Evolutionary conservation across 2,329 filamentous ascomycete species (phyloP).

Genomic region (Neophaeococcomyces mojaviensis): DNA sequence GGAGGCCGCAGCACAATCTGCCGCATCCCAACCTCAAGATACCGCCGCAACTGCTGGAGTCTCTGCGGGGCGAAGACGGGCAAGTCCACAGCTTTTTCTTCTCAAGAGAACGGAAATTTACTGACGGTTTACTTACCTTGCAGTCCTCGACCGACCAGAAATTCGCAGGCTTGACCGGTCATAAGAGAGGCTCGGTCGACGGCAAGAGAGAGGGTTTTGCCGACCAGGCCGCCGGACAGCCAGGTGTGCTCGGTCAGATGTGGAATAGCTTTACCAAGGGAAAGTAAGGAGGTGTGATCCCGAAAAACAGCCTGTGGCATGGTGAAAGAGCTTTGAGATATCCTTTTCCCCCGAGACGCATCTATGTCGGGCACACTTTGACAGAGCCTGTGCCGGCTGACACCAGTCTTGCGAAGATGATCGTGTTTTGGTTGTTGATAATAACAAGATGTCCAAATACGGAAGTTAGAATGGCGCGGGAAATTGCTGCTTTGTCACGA

Average conservation of each 20-base stretch:
- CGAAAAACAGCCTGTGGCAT: too few species aligned
- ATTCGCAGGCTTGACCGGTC: constrained; percentile 17
- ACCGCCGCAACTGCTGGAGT: constrained; percentile 10
- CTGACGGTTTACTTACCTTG: neutral
- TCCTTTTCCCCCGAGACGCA: too few species aligned
- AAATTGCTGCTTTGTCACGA: too few species aligned
- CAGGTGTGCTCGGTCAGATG: constrained; percentile 19
- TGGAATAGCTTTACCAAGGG: constrained; percentile 26
- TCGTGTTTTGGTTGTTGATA: too few species aligned
- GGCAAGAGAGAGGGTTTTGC: constrained; percentile 13
- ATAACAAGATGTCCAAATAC: too few species aligned
- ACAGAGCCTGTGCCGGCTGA: too few species aligned
- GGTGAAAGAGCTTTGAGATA: too few species aligned
- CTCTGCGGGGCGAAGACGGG: constrained; percentile 19
- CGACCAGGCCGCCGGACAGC: constrained; percentile 19
- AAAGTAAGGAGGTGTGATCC: constrained; percentile 11
- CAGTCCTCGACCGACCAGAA: constrained; percentile 15
- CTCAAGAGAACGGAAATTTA: neutral
- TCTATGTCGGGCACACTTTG: too few species aligned
- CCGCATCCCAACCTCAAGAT: neutral
- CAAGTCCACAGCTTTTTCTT: constrained; percentile 10
- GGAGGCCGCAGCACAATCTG: constrained; percentile 10
- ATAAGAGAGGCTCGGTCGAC: constrained; percentile 18
- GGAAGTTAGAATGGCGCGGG: too few species aligned
- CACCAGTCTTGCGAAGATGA: too few species aligned